Base-by-base conservation (phyloP, 1,284 basidiomycete genomes). In the Butyriboletus appendiculatus region DNA sequence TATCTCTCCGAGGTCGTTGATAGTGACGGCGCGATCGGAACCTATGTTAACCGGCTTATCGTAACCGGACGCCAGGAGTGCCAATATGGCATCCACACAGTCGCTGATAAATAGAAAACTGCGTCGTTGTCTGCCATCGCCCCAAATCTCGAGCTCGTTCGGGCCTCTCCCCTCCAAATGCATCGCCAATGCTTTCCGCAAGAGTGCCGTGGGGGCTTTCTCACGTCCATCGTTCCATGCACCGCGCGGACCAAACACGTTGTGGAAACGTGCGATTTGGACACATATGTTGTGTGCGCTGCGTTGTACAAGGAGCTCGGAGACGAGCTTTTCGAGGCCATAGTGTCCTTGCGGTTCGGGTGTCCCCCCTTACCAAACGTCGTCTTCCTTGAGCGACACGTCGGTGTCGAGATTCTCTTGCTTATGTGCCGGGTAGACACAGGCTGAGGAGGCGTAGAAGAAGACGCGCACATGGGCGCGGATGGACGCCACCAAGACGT, bases 381-480 rank as follows among this genome's bases (percentile, higher is more conserved):
- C 77, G 1, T 50, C 53, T 62, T 84, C 84, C 7, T 66, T 63
- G 30, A 85, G 75, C 1, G 74, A 76, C 24, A 81, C 70, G 44
- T 81, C 76, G 0, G 8, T 30, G 9, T 61, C 50, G 20, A 59
- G 60, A 20, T 59, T 39, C 6, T 46, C 57, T 57, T 84, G 82
- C n/a, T 79, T 65, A 11, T 59, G 53, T 18, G 74, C 71, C 0
- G 81, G 81, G 61, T 85, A 85, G 12, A 84, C 77, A 54, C 83
- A 84, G 0, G 81, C 83, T 0, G 81, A 84, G 4, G 82, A 85
- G 0, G 83, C 81, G 50, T 75, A 83, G 59, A 84, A 71, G 62
- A 85, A 80, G 12, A 62, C 60, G 43, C 70, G 61, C 8, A 81
- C 77, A 10, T 72, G 71, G 11, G 72, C 72, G 12, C 63, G 59